Base-by-base conservation (phyloP, 2,329 filamentous ascomycete genomes). In the Calonectria montana region DNA sequence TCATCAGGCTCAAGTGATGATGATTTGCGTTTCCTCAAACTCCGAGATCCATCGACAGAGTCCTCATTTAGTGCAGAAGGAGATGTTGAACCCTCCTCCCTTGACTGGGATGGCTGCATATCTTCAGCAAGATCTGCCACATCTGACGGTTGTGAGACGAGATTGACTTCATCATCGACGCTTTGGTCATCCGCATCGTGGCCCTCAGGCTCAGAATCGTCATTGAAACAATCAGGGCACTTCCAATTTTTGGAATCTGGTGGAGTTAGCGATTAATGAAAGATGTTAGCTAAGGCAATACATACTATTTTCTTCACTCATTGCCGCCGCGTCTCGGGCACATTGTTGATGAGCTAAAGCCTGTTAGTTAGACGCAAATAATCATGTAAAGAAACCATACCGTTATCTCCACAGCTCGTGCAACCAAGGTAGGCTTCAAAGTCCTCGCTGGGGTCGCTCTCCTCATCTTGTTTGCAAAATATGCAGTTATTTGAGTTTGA, bases 291-390 rank as follows among this genome's bases (percentile, higher is more conserved):
- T 23, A 12, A 8, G n/a, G 9, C 16, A 9, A 2, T 7, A 76
- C 81, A 69, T 71, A 84, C 83, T 74, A 27, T 83, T 83, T 25
- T 78, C 71, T 59, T 80, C 79, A 27, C 76, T 83, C 79, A 84
- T 78, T 15, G 83, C 81, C 21, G 78, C 83, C 85, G 91, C 90
- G 81, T 93, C 90, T 80, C 93, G 91, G 70, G 95, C 96, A 85
- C 96, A 98, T 89, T 97, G 93, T 82, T 93, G 92, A 87, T 98
- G 96, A 80, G 95, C 96, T 98, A 86, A 81, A 86, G 79, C 84
- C 70, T 74, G 81, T 89, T 79, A 88, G 85, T 31, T 31, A 7
- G 31, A 12, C 13, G 47, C 45, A 80, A 76, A 74, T 73, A 69
- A 71, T 72, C 74, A 35, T 31, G 23, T 65, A 67, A 73, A 31